A percentile compares a stretch with the other conserved stretches of the same genome.
Conservation (phyloP, 805 yeast species). For the Priceomyces melissophilus region DNA sequence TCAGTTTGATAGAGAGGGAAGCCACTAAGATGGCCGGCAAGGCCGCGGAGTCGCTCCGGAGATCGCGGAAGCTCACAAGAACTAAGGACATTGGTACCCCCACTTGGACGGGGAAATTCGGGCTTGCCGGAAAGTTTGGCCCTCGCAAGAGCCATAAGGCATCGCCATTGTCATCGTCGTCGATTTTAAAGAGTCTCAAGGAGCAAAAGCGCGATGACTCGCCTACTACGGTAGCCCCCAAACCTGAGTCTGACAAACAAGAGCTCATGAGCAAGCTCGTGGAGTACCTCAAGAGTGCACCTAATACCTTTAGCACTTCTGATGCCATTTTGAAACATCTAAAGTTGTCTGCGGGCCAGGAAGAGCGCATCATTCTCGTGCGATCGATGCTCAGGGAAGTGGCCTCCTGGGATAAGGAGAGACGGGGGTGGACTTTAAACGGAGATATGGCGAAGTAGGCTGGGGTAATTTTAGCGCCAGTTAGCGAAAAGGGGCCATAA, state of each 20-base stretch:
- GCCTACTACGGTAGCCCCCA: constrained; percentile 2
- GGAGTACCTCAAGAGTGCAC: constrained; percentile 32
- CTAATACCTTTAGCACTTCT: constrained; percentile 45
- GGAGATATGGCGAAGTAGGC: too few species aligned
- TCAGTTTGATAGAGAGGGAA: constrained; percentile 56
- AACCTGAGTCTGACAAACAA: constrained; percentile 19
- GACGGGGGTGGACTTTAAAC: constrained; percentile 64
- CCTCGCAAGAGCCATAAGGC: constrained; percentile 14
- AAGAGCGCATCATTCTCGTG: constrained; percentile 55
- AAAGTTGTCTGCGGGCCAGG: constrained; percentile 21
- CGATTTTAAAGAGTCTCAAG: constrained; percentile 49
- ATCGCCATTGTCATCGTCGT: constrained; percentile 36
- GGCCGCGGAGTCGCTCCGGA: constrained; percentile 54
- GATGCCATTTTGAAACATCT: constrained; percentile 43
- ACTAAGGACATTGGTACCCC: constrained; percentile 67
- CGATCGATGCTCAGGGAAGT: constrained; percentile 67
- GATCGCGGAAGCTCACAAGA: constrained; percentile 55
- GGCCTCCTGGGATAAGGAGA: constrained; percentile 60
- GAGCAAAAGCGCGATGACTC: constrained; percentile 36
- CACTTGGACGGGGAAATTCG: constrained; percentile 95
- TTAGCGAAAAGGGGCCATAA: too few species aligned
- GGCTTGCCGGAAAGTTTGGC: constrained; percentile 66
- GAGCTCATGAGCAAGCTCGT: constrained; percentile 35
- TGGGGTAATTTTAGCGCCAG: neutral
- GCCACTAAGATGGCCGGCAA: constrained; percentile 53